Base-by-base conservation (phyloP, 345 rosid genomes). In the Lagerstroemia speciosa region DNA sequence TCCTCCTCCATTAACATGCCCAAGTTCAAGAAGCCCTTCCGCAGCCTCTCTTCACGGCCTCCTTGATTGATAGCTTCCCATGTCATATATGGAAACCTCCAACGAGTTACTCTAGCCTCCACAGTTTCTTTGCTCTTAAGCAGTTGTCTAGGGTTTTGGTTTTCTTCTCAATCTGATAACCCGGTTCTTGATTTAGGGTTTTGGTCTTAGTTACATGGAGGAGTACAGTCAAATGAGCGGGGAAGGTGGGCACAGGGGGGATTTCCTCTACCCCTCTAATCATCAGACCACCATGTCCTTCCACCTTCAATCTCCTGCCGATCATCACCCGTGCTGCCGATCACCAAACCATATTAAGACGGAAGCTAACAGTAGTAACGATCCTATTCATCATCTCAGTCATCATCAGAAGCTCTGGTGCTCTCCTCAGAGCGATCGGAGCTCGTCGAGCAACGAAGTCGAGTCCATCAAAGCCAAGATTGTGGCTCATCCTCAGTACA, bases 401-500 rank as follows among this genome's bases (percentile, higher is more conserved):
- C 78, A 69, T 71, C 74, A 73, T 61, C 84, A 67, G 1, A 82
- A 82, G 71, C 79, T 84, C 66, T 88, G 84, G 73, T 83, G 86
- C 80, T 85, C 93, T 71, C 71, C 55, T 55, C 67, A 84, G 81
- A 86, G 74, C 40, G 77, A 81, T 24, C 82, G 74, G 34, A 62
- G 62, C 57, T 60, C 64, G 72, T 71, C 79, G 33, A 65, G 76
- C 64, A 66, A 65, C 63, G 89, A 89, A 65, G 83, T 71, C 0
- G 98, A 91, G 68, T 89, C 88, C 53, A 88, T 94, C 72, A 94
- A 94, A 74, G 96, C 98, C 33, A 94, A 94, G 82, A 94, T 94
- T 76, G 81, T 94, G 8, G 85, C 97, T 50, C 99, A 94, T 70
- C 97, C 98, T 69, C 95, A 89, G 73, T 94, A 89, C 74, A 81